Evolutionary conservation across 306 rosid genomes (phyloP).

Genomic region (Castanea mollissima): DNA sequence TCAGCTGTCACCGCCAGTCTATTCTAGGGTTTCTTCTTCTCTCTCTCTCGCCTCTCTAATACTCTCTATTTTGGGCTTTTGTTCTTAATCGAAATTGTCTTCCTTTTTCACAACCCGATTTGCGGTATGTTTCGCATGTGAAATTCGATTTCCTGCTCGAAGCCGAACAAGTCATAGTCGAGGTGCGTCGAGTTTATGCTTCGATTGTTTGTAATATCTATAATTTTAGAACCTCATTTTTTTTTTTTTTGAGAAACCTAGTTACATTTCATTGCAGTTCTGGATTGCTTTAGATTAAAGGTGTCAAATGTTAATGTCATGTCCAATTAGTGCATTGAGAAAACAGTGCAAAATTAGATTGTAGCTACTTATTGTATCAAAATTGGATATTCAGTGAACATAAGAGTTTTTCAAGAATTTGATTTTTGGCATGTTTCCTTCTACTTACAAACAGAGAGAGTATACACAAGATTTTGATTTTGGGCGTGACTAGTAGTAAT

Average conservation of each 20-base stretch:
- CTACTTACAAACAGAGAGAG: no score
- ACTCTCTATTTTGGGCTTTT: background rate
- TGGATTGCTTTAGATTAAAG: background rate
- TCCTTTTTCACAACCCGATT: conserved; percentile 48
- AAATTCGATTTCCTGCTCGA: conserved; percentile 77
- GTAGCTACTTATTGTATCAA: background rate
- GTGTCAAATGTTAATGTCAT: no score
- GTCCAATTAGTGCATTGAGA: no score
- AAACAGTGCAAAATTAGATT: background rate
- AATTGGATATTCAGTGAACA: background rate
- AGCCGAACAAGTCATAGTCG: conserved; percentile 57
- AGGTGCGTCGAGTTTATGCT: conserved; percentile 40
- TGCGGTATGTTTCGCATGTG: conserved; percentile 44
- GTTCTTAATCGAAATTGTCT: background rate
- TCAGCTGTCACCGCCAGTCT: no score
- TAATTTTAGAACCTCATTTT: background rate
- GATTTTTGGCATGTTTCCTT: no score
- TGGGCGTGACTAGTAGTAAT: no score
- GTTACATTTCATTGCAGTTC: background rate
- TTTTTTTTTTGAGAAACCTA: background rate
- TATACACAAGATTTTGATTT: no score
- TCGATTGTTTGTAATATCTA: background rate
- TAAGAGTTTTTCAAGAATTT: background rate
- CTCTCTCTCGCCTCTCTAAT: background rate
- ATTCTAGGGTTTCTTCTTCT: conserved; percentile 11